Evolutionary conservation across 2,329 filamentous ascomycete genomes (phyloP).

Genomic region (Dothideomycetes sp.): DNA sequence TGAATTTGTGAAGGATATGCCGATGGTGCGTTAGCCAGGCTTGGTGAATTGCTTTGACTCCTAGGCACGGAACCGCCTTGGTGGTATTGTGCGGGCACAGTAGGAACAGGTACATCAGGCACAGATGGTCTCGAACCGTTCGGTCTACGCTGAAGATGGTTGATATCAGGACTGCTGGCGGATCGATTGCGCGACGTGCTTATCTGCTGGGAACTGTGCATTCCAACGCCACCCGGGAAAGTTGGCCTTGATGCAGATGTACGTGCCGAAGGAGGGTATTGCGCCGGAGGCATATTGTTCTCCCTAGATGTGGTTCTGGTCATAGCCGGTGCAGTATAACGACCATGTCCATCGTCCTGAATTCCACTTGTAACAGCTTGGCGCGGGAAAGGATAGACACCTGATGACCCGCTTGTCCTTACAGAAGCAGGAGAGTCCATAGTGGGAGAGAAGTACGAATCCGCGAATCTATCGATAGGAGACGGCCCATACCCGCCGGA

Average conservation of each 20-base stretch:
- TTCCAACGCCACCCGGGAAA: conserved; percentile 44
- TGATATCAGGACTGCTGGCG: conserved; percentile 92
- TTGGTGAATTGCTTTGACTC: conserved; percentile 74
- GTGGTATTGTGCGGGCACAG: conserved; percentile 40
- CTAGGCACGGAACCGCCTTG: conserved; percentile 44
- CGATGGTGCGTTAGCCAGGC: conserved; percentile 41
- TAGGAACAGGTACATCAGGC: conserved; percentile 35
- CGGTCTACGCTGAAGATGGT: conserved; percentile 53
- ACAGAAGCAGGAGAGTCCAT: conserved; percentile 72
- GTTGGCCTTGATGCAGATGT: conserved; percentile 8
- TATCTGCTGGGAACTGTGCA: conserved; percentile 44
- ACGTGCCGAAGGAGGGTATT: conserved; percentile 14
- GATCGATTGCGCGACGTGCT: conserved; percentile 60
- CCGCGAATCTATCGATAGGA: conserved; percentile 52
- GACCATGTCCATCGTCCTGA: conserved; percentile 61
- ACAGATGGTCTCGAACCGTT: conserved; percentile 35
- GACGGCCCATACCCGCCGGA: conserved; percentile 32
- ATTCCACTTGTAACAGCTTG: conserved; percentile 59
- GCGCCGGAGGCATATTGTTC: conserved; percentile 5
- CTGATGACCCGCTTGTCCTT: conserved; percentile 59
- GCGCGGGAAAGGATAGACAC: conserved; percentile 73
- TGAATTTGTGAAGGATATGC: conserved; percentile 68
- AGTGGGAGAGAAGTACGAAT: conserved; percentile 88
- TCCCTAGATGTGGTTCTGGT: conserved; percentile 47
- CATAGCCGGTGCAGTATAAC: conserved; percentile 84